These are phyloP conservation scores for Lasiosphaeriaceae sp. DNA, from an alignment of 495 filamentous ascomycete genomes.

Conservation along the genomic window DNA sequence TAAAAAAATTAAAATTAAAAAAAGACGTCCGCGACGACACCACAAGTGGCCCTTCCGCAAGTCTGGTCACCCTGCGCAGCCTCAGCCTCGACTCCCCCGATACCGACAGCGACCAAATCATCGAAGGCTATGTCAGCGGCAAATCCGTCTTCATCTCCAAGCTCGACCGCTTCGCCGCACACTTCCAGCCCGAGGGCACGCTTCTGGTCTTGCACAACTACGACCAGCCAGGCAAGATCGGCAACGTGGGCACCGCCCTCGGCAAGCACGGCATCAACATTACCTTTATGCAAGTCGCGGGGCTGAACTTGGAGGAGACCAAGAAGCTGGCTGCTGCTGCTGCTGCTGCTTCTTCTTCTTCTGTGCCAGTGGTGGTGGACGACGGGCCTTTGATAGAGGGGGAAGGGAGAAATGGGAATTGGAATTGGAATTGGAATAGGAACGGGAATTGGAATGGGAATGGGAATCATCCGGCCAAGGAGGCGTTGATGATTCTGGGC, in stretches of 20 bases:
- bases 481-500: constrained; percentile 72
- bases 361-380: too few species aligned
- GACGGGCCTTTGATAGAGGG: constrained; percentile 17
- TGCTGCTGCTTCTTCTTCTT: constrained; percentile 17
- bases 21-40: constrained; percentile 44
- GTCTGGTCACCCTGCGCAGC: constrained; percentile 54
- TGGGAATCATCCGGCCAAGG: constrained; percentile 31
- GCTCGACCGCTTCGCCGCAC: constrained; percentile 59
- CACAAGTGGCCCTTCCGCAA: constrained; percentile 53
- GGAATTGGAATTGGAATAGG: not conserved
- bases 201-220: constrained; percentile 67
- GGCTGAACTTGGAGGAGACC: constrained; percentile 38
- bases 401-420: constrained; percentile 4
- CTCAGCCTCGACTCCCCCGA: constrained; percentile 9
- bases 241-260: constrained; percentile 60
- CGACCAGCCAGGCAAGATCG: constrained; percentile 70
- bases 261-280: constrained; percentile 66
- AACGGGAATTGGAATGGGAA: not conserved
- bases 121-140: constrained; percentile 61
- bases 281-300: constrained; percentile 65
- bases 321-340: constrained; percentile 15
- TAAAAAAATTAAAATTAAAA: too few species aligned
- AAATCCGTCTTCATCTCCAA: constrained; percentile 59
- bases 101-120: constrained; percentile 47
- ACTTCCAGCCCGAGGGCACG: constrained; percentile 60